Percentiles rank a stretch among this genome's conserved stretches.
These are phyloP conservation scores for rapeseed (Brassica napus) DNA, from an alignment of 345 rosid species.

Conservation along the genomic window Da-Ae NC_063445.1:24143001-24143500, in stretches of 20 bases:
- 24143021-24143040: conserved; percentile 24
- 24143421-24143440: conserved; percentile 9
- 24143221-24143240: conserved; percentile 26
- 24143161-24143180: conserved; percentile 36
- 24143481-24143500: conserved; percentile 85
- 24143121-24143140: conserved; percentile 4
- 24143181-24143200: conserved; percentile 80
- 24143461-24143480: conserved; percentile 96
- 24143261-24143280: conserved; percentile 62
- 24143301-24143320: conserved; percentile 91
- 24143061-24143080: conserved; percentile 1
- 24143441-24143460: conserved; percentile 30
- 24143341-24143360: conserved; percentile 83
- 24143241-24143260: conserved; percentile 47
- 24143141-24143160: conserved; percentile 15
- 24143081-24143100: not conserved
- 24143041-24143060: conserved; percentile 24
- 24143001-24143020: not conserved
- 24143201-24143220: not conserved
- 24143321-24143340: conserved; percentile 88
- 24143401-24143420: conserved; percentile 24
- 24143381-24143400: conserved; percentile 24
- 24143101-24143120: conserved; percentile 13
- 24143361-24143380: conserved; percentile 94
- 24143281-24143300: conserved; percentile 92